Evolutionary conservation across 352 stramenopile species (phyloP).

Genomic region (Discostella stelligera): DNA sequence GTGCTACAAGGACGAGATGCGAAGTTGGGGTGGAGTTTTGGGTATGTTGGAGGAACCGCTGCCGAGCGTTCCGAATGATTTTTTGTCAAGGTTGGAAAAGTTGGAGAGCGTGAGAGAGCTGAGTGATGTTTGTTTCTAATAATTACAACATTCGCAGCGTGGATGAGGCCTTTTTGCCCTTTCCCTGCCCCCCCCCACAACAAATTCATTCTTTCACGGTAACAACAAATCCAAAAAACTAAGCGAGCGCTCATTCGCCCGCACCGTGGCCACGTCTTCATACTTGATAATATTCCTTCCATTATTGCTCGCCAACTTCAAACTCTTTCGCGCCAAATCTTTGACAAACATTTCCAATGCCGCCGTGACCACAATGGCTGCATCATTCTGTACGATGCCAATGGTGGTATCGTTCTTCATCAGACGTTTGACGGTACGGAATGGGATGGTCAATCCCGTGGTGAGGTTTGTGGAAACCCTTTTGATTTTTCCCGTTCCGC

Average conservation of each 20-base stretch:
- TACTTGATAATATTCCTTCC: slow-evolving; percentile 81
- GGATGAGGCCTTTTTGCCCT: too few relatives aligned
- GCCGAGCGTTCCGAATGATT: slow-evolving; percentile 36
- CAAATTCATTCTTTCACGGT: slow-evolving; percentile 43
- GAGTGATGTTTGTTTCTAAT: slow-evolving; percentile 48
- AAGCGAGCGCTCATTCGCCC: slow-evolving; percentile 63
- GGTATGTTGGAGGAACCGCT: slow-evolving; percentile 40
- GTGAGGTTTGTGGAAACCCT: slow-evolving; percentile 47
- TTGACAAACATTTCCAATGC: slow-evolving; percentile 80
- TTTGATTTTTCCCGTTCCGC: slow-evolving; percentile 29
- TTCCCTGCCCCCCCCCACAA: not conserved
- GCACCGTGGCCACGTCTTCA: slow-evolving; percentile 81
- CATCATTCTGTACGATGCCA: slow-evolving; percentile 83
- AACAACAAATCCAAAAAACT: slow-evolving; percentile 78
- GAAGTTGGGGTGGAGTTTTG: slow-evolving; percentile 33
- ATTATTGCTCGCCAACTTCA: slow-evolving; percentile 62
- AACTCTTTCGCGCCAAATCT: slow-evolving; percentile 69
- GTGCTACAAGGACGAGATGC: slow-evolving; percentile 32
- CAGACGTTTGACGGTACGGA: slow-evolving; percentile 78
- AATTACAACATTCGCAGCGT: too few relatives aligned
- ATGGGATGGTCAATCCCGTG: slow-evolving; percentile 71
- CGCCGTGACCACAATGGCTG: slow-evolving; percentile 74
- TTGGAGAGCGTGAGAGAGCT: slow-evolving; percentile 42
- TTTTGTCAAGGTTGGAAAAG: slow-evolving; percentile 34
- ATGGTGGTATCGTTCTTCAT: slow-evolving; percentile 83